Percentiles rank a stretch among this genome's conserved stretches.
Conservation (phyloP, 768 basidiomycete species). For the Leccinum uliginosum region DNA sequence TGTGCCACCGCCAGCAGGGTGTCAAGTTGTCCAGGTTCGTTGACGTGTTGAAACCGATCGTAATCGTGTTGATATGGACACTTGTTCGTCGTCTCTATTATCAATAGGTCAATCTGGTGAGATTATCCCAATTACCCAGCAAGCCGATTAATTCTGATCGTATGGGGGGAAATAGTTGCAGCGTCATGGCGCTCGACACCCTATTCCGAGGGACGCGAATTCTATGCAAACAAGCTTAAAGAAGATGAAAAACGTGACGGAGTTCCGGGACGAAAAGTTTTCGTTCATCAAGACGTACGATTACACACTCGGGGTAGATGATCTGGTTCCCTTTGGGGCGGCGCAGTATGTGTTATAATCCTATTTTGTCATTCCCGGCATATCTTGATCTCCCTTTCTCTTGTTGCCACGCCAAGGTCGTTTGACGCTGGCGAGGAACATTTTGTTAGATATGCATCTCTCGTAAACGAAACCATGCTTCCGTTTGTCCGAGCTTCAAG, state of each 20-base stretch:
- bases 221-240: conserved; percentile 44
- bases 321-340: conserved; percentile 64
- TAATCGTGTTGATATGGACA: not conserved
- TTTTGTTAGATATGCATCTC: conserved; percentile 46
- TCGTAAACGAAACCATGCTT: conserved; percentile 40
- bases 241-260: conserved; percentile 46
- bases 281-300: conserved; percentile 51
- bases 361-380: conserved; percentile 42
- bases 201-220: conserved; percentile 15
- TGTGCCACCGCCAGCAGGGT: not conserved
- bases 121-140: not conserved
- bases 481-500: conserved; percentile 51
- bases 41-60: not conserved
- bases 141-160: not conserved
- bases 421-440: conserved; percentile 46
- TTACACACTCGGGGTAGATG: conserved; percentile 52
- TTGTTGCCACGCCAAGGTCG: conserved; percentile 29
- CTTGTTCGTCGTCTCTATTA: not conserved
- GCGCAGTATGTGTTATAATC: conserved; percentile 47
- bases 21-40: not conserved
- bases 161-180: not conserved
- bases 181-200: not conserved
- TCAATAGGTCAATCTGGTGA: not conserved
- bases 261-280: conserved; percentile 41
- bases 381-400: conserved; percentile 21